Base-by-base conservation (phyloP, 192 early-diverging fungal species). In the Umbelopsis sp. region DNA sequence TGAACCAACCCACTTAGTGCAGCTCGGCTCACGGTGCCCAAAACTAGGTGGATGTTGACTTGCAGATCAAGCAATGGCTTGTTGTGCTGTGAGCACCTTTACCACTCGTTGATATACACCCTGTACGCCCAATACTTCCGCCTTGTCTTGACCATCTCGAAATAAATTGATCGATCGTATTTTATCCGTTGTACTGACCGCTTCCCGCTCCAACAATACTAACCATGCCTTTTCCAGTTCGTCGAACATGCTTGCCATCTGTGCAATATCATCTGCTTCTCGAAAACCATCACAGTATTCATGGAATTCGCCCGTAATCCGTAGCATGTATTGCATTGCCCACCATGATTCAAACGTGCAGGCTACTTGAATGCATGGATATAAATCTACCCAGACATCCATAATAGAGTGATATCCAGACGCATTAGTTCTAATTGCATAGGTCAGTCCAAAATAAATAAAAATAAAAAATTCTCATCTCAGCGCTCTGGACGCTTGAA, bases 171-270 rank as follows among this genome's bases (percentile, higher is more conserved):
- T 22, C 7, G 56, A 62, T 34, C 56, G 26, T n/a, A 62, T 62
- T 34, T 62, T 62, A 32, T 62, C 56, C 14, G 56, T 62, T 32
- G 56, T 62, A 34, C 56, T 62, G 26, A 62, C 10, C 6, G 16
- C 56, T 62, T 62, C 29, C 1, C 25, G 29, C 12, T 62, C 56
- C 17, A 62, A 26, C 34, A 62, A 62, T 7, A 11, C 25, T 62
- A 62, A 34, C 56, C 56, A 62, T 62, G 56, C 56, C 56, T 62
- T 62, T 62, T 62, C 56, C 14, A 62, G 56, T 62, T 62, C 56
- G 56, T 20, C 25, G n/a, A 62, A 62, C 56, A 62, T 62, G 31
- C 17, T 29, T 26, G 56, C 25, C 26, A 62, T 34, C 20, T 36
- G 26, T 34, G 26, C 12, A 32, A 62, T 32, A 62, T 62, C 54